A percentile compares a stretch with the other conserved stretches of the same genome.
phyloP scores from a whole-genome alignment of 169 alveolate species.

The Plasmodium coatneyi region DNA sequence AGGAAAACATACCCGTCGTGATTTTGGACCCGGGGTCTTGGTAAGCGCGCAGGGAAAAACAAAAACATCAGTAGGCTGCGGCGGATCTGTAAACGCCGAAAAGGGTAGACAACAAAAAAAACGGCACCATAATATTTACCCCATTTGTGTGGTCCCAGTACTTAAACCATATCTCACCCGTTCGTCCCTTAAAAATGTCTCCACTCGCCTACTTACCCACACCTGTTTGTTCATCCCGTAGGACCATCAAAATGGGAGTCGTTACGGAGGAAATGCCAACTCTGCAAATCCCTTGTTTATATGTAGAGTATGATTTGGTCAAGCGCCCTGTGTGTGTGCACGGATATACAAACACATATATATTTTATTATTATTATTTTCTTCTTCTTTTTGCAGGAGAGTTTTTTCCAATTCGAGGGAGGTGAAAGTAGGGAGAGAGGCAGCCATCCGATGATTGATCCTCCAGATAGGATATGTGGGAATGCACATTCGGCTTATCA shows the following conservation, averaged over 20 bases:
- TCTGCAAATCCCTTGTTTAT: conserved; percentile 52
- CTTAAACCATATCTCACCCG: not conserved
- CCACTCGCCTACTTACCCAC: not conserved
- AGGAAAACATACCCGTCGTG: conserved; percentile 36
- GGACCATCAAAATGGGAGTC: conserved; percentile 71
- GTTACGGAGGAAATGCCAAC: conserved; percentile 48
- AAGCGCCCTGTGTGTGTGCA: not conserved
- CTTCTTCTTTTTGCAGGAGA: conserved; percentile 11
- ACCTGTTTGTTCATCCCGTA: not conserved
- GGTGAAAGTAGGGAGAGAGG: conserved; percentile 42
- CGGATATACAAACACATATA: not conserved
- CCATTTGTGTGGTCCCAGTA: not conserved
- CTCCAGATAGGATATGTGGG: not conserved
- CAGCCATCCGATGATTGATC: not conserved
- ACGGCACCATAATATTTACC: not conserved
- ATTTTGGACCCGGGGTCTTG: conserved; percentile 75
- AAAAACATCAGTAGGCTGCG: not conserved
- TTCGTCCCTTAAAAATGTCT: not conserved
- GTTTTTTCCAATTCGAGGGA: conserved; percentile 11
- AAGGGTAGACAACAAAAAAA: not conserved
- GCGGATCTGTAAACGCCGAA: not conserved
- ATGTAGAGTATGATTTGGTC: conserved; percentile 44
- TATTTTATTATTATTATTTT: not conserved
- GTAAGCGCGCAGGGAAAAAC: conserved; percentile 6
- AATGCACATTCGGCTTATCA: not conserved